phyloP scores from a whole-genome alignment of 345 rosid genomes.

The Rhizophora apiculata region DNA sequence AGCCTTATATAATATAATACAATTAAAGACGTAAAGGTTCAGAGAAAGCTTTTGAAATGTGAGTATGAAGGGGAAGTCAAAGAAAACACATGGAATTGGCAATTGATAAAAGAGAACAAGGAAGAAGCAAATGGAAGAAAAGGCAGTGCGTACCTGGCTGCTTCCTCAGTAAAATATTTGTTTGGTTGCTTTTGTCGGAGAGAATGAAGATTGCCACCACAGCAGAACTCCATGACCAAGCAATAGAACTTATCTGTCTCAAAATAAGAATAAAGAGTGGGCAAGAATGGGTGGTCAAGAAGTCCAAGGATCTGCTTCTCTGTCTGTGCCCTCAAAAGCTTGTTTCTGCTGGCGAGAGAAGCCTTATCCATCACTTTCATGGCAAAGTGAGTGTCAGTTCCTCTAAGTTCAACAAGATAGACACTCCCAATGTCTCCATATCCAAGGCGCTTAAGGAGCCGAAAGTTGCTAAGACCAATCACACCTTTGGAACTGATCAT shows the following conservation, averaged over 20 bases:
- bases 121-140: neutral
- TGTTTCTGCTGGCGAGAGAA: conserved; percentile 83
- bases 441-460: conserved; percentile 80
- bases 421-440: conserved; percentile 85
- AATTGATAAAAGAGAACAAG: neutral
- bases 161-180: conserved; percentile 32
- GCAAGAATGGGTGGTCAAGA: conserved; percentile 36
- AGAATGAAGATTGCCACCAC: conserved; percentile 37
- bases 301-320: conserved; percentile 35
- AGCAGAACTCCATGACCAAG: conserved; percentile 38
- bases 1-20: too few species aligned
- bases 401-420: conserved; percentile 53
- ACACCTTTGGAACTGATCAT: conserved; percentile 38
- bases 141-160: conserved; percentile 21
- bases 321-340: conserved; percentile 46
- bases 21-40: too few species aligned
- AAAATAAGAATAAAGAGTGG: conserved; percentile 34
- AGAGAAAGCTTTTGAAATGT: too few species aligned
- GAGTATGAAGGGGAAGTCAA: too few species aligned
- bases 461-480: conserved; percentile 67
- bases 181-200: conserved; percentile 32
- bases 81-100: neutral
- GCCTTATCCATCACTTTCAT: conserved; percentile 53
- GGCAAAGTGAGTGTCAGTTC: conserved; percentile 63
- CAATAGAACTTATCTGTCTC: conserved; percentile 38